Base-by-base conservation (phyloP, 2,329 filamentous ascomycete genomes). In the Aspergillus ochraceoroseus region DNA sequence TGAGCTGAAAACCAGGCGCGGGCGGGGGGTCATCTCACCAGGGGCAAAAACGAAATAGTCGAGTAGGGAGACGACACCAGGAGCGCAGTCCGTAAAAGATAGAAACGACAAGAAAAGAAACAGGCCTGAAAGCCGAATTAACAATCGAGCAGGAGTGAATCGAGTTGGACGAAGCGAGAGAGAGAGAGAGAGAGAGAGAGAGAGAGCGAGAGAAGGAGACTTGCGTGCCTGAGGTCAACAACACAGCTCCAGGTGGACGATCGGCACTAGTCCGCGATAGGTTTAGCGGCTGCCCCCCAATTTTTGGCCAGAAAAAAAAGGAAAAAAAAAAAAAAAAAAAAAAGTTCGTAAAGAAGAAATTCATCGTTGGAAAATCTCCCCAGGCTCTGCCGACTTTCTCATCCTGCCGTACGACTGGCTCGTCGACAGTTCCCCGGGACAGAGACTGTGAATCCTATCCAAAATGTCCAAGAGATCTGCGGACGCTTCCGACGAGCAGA, bases 401-500 rank as follows among this genome's bases (percentile, higher is more conserved):
- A 15, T 31, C 17, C 38, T 52, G 51, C 39, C 35, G 49, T 38
- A 46, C 51, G 49, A 53, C 49, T 51, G 48, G 51, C 39, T 53
- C 47, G 45, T 50, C 39, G 38, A 38, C 47, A 39, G 39, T 23
- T 14, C 27, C 31, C 30, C 20, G 15, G 43, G 22, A 32, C 23
- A 7, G 14, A 28, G 11, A 13, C 8, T 17, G 14, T 22, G 13
- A 6, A 29, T 13, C 32, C 14, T 4, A 32, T 26, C n/a, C 49
- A 68, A 40, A 41, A 82, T 82, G 79, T 72, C 75, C 29, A 82
- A 82, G 62, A 70, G 79, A 61, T 65, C 72, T 20, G 76, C 75
- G 42, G 77, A 80, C 46, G 59, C 70, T 31, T 62, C 68, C 22
- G 70, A 71, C 25, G 66, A 71, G 37, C 68, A 73, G 48, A 58